phyloP scores from a whole-genome alignment of 306 rosid species.

The Quercus bicolor region DNA sequence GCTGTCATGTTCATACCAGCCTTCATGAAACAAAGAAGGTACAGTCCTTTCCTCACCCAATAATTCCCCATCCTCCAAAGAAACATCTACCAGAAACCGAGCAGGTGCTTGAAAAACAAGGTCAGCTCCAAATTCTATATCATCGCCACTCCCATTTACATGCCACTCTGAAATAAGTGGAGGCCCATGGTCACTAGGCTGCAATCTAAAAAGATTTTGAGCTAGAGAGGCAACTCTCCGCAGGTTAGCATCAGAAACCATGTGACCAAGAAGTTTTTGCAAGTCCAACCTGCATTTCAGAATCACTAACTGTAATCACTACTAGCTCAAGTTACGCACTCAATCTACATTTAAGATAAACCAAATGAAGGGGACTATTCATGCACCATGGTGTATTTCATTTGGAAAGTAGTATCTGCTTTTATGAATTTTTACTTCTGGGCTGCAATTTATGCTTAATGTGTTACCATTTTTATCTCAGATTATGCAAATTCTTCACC shows the following conservation, averaged over 20 bases:
- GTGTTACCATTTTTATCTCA: background rate
- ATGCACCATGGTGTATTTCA: slow-evolving; percentile 16
- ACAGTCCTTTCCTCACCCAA: slow-evolving; percentile 44
- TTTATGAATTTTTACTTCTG: slow-evolving; percentile 1
- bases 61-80: slow-evolving; percentile 65
- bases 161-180: slow-evolving; percentile 24
- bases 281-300: slow-evolving; percentile 62
- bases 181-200: slow-evolving; percentile 42
- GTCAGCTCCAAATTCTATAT: slow-evolving; percentile 80
- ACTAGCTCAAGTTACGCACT: background rate
- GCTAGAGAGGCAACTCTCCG: slow-evolving; percentile 63
- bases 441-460: background rate
- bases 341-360: slow-evolving; percentile 6
- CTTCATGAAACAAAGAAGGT: slow-evolving; percentile 44
- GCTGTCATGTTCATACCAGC: slow-evolving; percentile 21
- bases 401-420: slow-evolving; percentile 1
- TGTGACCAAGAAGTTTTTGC: slow-evolving; percentile 60
- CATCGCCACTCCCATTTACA: slow-evolving; percentile 30
- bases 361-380: background rate
- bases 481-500: background rate
- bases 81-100: slow-evolving; percentile 74
- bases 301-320: slow-evolving; percentile 9
- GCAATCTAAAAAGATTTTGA: slow-evolving; percentile 55
- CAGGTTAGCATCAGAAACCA: slow-evolving; percentile 59
- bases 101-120: slow-evolving; percentile 71